Conservation (phyloP, 805 yeast genomes). For the Schizosaccharomyces octosporus region DNA sequence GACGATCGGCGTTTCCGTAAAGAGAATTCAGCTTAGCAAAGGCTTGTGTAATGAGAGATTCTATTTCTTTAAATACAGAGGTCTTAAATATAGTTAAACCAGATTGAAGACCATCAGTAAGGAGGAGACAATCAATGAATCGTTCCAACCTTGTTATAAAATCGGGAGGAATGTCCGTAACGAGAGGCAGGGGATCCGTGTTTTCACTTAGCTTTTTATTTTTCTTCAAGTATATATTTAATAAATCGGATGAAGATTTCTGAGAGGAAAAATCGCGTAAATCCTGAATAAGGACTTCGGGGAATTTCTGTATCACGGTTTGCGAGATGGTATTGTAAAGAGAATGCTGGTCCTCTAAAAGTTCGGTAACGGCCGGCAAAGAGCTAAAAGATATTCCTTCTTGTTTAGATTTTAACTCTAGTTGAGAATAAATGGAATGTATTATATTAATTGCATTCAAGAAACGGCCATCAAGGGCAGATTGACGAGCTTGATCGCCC, state of each 20-base stretch:
- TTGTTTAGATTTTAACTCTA: background rate
- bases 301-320: background rate
- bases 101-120: background rate
- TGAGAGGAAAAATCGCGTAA: background rate
- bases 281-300: background rate
- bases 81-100: background rate
- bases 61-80: slow-evolving; percentile 15
- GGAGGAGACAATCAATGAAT: background rate
- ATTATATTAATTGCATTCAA: background rate
- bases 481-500: background rate
- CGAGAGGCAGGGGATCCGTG: background rate
- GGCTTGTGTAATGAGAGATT: slow-evolving; percentile 22
- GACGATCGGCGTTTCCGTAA: background rate
- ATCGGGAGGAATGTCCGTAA: background rate
- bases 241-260: background rate
- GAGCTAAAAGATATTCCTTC: background rate
- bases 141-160: background rate
- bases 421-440: background rate
- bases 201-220: background rate
- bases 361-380: background rate
- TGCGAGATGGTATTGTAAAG: background rate
- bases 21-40: background rate
- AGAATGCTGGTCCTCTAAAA: background rate
- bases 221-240: background rate
- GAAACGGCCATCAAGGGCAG: background rate